These are phyloP conservation scores for Mortierella antarctica DNA, from an alignment of 192 early-diverging fungal genomes.

Conservation along the genomic window DNA sequence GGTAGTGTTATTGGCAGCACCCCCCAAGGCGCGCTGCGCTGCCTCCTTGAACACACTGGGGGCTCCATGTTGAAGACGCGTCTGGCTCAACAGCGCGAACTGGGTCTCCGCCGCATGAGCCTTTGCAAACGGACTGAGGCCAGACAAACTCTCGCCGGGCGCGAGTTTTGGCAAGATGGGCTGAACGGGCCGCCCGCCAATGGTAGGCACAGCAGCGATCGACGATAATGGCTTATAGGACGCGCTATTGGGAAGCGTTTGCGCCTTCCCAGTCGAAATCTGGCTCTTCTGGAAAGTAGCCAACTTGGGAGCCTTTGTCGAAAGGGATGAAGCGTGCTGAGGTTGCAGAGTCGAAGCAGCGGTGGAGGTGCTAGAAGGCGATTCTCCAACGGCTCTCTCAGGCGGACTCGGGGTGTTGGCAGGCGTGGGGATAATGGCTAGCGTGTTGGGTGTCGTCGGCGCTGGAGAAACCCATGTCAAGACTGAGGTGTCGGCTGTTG, in stretches of 20 bases:
- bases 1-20: not conserved
- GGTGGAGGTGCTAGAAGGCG: not conserved
- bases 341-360: too few relatives aligned
- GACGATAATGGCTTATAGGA: constrained; percentile 26
- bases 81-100: not conserved
- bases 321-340: not conserved
- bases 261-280: not conserved
- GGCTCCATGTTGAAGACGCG: constrained; percentile 1
- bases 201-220: not conserved
- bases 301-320: not conserved
- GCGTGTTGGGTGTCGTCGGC: constrained; percentile 11
- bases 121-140: not conserved
- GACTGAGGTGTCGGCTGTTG: constrained; percentile 13
- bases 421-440: constrained; percentile 24
- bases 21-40: constrained; percentile 14
- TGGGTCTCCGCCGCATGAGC: not conserved
- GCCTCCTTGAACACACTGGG: constrained; percentile 20
- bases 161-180: constrained; percentile 3
- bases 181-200: constrained; percentile 14
- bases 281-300: too few relatives aligned
- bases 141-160: constrained; percentile 8
- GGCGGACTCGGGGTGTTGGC: constrained; percentile 34
- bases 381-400: not conserved
- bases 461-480: constrained; percentile 8
- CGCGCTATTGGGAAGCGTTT: constrained; percentile 15